Evolutionary conservation across 2,329 filamentous ascomycete genomes (phyloP), one percentile per base, ranked within the genome.

Genomic region (Phoma herbarum): DNA sequence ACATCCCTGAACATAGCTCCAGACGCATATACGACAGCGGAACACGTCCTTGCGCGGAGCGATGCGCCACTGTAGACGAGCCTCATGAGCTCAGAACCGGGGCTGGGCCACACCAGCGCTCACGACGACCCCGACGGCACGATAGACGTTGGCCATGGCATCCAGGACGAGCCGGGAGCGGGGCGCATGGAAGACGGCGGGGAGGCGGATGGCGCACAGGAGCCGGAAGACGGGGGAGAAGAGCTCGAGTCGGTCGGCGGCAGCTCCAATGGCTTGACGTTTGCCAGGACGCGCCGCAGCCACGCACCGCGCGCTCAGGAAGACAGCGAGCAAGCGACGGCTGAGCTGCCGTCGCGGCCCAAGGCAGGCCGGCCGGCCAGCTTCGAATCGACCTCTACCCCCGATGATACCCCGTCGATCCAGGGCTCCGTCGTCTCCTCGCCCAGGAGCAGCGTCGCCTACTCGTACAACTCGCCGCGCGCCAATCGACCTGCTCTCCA

Each of bases 391-490:
- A 76, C 88, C 57, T 96, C 92, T 5, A 88, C 87, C 25, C 90
- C 91, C 20, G 93, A 96, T 71, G 91, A 96, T 75, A 89, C 91
- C 9, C 91, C 91, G 23, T 97, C 94, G 18, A 76, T 94, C 52
- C 91, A 84, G 81, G 85, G 81, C 49, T 87, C 85, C 11, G 61
- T 82, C 52, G 69, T 80, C 16, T 87, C 85, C 20, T 84, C 92
- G 5, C 87, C 88, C n/a, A 86, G 88, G 35, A 93, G 92, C 77
- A 92, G 90, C 70, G 81, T 90, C 35, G 84, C 92, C 26, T 87
- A 88, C 4, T 88, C 89, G 33, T 82, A 89, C 59, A 87, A 87
- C 65, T 89, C 89, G 16, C 84, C 90, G 57, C 84, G 87, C 20
- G 84, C 90, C 64, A 92, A 90, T 67, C 89, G 92, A 14, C 91